Base-by-base conservation (phyloP, 345 rosid species). In the Salix suchowensis region DNA sequence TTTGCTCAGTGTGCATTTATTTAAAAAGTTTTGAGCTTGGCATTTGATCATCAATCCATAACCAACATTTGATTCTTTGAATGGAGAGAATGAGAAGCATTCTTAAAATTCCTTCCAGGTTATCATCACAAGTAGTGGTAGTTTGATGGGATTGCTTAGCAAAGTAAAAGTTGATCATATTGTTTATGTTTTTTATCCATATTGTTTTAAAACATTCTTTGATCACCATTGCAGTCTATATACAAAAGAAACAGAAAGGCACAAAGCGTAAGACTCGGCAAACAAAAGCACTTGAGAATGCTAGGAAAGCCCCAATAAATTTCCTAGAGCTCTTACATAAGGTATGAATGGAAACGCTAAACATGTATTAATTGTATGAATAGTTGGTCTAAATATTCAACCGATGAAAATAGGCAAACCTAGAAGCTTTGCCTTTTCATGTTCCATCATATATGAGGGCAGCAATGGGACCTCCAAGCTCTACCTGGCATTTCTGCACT, bases 251-350 rank as follows among this genome's bases (percentile, higher is more conserved):
- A 88, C 92, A 88, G 70, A 93, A 92, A 70, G 86, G 99, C 80
- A 85, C 91, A 28, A 92, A 88, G 74, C 91, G 93, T 23, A 92
- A 91, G 85, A 93, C 97, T n/a, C 92, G 97, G 40, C 98, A 96
- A 80, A 94, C 99, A 15, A 93, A 92, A 83, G 98, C 97, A 1
- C 94, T 96, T 54, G 97, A 93, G 80, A 88, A 89, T 86, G 96
- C 95, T 74, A 92, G 89, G 88, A 93, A 81, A 85, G 92, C 97
- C 21, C 94, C 95, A 19, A 91, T 91, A 80, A 88, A 97, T 42
- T 94, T 94, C 84, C 80, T 88, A 68, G 98, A 96, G 88, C 97
- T 92, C 60, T 85, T 96, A 83, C 90, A 90, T 12, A 95, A 92
- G 97, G 96, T 93, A 55, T 71, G 4, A 2, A 68, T 30, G 50